phyloP scores from a whole-genome alignment of 257 asterid species.

The Eustoma russellianum region DNA sequence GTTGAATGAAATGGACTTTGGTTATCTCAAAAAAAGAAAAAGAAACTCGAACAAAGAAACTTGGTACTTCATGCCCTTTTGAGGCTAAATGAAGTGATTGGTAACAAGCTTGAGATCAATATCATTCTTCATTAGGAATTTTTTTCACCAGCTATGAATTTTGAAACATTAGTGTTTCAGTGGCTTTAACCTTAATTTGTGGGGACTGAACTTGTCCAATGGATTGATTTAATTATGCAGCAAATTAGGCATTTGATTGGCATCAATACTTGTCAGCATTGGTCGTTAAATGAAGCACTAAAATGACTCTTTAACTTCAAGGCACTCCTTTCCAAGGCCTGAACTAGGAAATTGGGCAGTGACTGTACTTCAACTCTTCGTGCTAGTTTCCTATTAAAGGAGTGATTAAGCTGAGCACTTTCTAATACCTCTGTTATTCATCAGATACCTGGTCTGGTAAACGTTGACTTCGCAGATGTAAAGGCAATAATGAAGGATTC shows the following conservation, averaged over 20 bases:
- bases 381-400: not conserved
- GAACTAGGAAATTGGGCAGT: not conserved
- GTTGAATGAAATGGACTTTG: too few species aligned
- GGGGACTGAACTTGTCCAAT: too few species aligned
- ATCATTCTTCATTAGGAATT: not conserved
- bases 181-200: too few species aligned
- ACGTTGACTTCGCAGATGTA: slow-evolving; percentile 98
- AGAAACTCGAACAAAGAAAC: too few species aligned
- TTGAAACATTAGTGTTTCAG: too few species aligned
- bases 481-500: slow-evolving; percentile 98
- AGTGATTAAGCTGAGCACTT: not conserved
- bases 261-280: not conserved
- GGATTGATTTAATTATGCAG: too few species aligned
- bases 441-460: slow-evolving; percentile 96
- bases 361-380: not conserved
- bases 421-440: slow-evolving; percentile 5
- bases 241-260: too few species aligned
- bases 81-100: too few species aligned
- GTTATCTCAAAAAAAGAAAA: too few species aligned
- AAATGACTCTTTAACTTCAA: not conserved
- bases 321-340: not conserved
- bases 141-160: not conserved
- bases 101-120: not conserved
- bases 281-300: not conserved
- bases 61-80: too few species aligned